Conservation (phyloP, 169 alveolate genomes). For the Plasmodium gallinaceum region DNA sequence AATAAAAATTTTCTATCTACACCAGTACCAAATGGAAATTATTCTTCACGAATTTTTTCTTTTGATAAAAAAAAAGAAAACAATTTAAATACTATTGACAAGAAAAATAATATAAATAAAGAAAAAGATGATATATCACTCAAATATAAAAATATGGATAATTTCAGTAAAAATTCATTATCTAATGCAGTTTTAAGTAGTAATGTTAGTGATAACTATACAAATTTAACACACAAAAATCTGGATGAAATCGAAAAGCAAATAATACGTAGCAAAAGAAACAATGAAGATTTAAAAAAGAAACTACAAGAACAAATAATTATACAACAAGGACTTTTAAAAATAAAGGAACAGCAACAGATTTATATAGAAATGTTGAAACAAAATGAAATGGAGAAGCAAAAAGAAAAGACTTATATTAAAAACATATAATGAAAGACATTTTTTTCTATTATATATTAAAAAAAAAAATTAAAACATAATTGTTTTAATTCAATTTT, state of each 20-base stretch:
- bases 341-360: conserved; percentile 47
- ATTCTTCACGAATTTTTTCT: neutral
- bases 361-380: conserved; percentile 35
- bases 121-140: neutral
- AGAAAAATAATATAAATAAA: neutral
- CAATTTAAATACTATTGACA: neutral
- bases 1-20: conserved; percentile 9
- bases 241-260: conserved; percentile 33
- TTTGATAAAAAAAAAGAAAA: neutral
- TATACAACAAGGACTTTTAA: conserved; percentile 28
- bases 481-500: too few relatives aligned
- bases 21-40: neutral
- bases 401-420: conserved; percentile 3
- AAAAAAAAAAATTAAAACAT: too few relatives aligned
- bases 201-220: neutral
- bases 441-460: too few relatives aligned
- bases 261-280: conserved; percentile 9
- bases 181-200: neutral
- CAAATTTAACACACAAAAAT: conserved; percentile 3
- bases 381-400: conserved; percentile 14
- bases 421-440: neutral
- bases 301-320: conserved; percentile 46
- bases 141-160: neutral
- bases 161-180: neutral
- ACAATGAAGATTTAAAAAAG: conserved; percentile 53